A percentile compares a stretch with the other conserved stretches of the same genome.
Evolutionary conservation across 1,139 yeast species (phyloP).

Genomic region (Kazachstania sp.): DNA sequence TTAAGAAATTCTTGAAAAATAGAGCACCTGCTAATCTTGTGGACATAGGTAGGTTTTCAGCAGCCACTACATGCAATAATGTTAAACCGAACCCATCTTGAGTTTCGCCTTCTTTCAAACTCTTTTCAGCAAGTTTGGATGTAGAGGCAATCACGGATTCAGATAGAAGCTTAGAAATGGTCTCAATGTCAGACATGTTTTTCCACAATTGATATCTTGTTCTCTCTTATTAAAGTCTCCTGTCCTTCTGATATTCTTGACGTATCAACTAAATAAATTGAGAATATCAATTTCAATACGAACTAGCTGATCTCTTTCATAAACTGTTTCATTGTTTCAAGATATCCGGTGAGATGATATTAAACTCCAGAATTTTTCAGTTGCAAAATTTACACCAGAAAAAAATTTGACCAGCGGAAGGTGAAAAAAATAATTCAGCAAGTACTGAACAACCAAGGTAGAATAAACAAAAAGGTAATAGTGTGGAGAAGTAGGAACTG

Average conservation of each 20-base stretch:
- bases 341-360: neutral
- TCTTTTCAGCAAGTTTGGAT: slow-evolving; percentile 55
- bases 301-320: too few species aligned
- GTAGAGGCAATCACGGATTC: slow-evolving; percentile 36
- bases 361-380: too few species aligned
- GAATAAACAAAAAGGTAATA: too few species aligned
- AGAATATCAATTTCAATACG: too few species aligned
- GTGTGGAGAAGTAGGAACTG: too few species aligned
- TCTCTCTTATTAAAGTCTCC: neutral
- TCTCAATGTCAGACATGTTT: slow-evolving; percentile 34
- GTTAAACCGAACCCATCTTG: slow-evolving; percentile 68
- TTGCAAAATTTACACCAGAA: too few species aligned
- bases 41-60: slow-evolving; percentile 43
- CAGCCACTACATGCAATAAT: slow-evolving; percentile 70
- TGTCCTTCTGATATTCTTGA: neutral
- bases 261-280: neutral
- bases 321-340: too few species aligned
- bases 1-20: slow-evolving; percentile 80
- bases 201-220: neutral
- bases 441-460: too few species aligned
- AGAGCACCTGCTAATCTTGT: slow-evolving; percentile 83
- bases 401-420: too few species aligned
- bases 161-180: slow-evolving; percentile 30
- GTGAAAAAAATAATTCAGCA: too few species aligned
- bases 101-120: slow-evolving; percentile 52